A percentile compares a stretch with the other conserved stretches of the same genome.
These are phyloP conservation scores for Fusarium nelsonii DNA, from an alignment of 2,329 filamentous ascomycete genomes.

Conservation along the genomic window DNA sequence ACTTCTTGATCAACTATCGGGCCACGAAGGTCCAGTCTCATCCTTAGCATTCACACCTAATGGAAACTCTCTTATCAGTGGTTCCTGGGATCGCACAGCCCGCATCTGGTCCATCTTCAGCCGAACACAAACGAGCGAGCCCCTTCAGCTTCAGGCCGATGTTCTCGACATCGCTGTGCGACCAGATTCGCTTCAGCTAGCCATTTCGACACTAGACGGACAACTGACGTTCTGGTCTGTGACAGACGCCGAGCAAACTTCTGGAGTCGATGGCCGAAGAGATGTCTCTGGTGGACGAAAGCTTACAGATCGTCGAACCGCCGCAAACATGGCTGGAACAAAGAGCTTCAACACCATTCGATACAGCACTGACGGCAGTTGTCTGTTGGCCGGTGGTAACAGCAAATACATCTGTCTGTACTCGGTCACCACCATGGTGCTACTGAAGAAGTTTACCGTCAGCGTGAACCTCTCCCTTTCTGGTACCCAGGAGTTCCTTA, in stretches of 20 bases:
- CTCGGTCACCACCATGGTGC: conserved; percentile 89
- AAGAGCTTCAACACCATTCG: conserved; percentile 90
- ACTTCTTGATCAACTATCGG: conserved; percentile 87
- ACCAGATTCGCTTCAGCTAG: conserved; percentile 90
- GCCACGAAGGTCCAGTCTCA: conserved; percentile 94
- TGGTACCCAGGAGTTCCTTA: conserved; percentile 96
- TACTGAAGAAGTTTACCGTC: conserved; percentile 95
- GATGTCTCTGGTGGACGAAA: conserved; percentile 95
- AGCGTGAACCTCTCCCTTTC: conserved; percentile 95
- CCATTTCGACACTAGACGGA: conserved; percentile 91
- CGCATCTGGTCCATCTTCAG: conserved; percentile 96
- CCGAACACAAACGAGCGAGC: conserved; percentile 93
- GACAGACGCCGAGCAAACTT: conserved; percentile 85
- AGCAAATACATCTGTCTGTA: conserved; percentile 99
- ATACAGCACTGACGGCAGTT: conserved; percentile 93
- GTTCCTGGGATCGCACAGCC: conserved; percentile 96
- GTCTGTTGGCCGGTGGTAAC: conserved; percentile 90
- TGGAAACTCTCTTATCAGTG: conserved; percentile 85
- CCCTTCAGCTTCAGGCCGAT: conserved; percentile 90
- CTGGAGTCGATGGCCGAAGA: conserved; percentile 87
- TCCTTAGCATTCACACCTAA: conserved; percentile 90
- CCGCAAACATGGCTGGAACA: conserved; percentile 88
- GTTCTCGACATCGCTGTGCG: conserved; percentile 87
- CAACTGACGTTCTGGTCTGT: conserved; percentile 96
- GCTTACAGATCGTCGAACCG: conserved; percentile 86